A percentile compares a stretch with the other conserved stretches of the same genome.
Conservation (phyloP, 2,329 filamentous ascomycete species). For the Blastomyces silverae region DNA sequence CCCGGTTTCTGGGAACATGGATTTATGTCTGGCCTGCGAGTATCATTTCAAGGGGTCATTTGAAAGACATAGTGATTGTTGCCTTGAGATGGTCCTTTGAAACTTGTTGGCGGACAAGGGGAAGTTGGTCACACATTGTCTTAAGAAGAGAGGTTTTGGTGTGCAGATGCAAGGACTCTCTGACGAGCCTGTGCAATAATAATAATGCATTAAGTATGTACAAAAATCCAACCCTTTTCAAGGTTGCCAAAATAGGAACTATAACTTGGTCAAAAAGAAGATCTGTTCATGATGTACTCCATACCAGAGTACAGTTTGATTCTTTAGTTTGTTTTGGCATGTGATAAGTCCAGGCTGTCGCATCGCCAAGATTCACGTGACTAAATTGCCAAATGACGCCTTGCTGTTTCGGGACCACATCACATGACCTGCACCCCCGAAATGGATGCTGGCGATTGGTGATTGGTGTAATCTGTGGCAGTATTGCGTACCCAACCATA, state of each 20-base stretch:
- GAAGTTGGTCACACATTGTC: neutral
- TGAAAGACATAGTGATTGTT: neutral
- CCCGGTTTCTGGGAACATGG: neutral
- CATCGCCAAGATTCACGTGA: no score
- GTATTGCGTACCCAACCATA: neutral
- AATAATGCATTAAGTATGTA: neutral
- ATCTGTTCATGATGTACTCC: no score
- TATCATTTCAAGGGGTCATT: neutral
- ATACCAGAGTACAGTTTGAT: no score
- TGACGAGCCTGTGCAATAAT: no score
- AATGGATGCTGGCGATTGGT: neutral
- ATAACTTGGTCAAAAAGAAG: neutral
- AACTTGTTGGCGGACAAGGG: neutral
- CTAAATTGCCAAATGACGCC: no score
- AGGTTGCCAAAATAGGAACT: neutral
- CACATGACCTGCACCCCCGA: neutral
- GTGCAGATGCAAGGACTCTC: neutral
- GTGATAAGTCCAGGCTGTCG: no score
- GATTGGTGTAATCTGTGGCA: neutral
- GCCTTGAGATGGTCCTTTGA: neutral
- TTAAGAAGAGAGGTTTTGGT: neutral
- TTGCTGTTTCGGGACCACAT: neutral
- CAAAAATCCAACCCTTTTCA: no score
- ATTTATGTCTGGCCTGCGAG: neutral
- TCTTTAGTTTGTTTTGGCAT: no score